Conservation (phyloP, 164 flowering plant species). For the Paratinospora sagittata region DNA sequence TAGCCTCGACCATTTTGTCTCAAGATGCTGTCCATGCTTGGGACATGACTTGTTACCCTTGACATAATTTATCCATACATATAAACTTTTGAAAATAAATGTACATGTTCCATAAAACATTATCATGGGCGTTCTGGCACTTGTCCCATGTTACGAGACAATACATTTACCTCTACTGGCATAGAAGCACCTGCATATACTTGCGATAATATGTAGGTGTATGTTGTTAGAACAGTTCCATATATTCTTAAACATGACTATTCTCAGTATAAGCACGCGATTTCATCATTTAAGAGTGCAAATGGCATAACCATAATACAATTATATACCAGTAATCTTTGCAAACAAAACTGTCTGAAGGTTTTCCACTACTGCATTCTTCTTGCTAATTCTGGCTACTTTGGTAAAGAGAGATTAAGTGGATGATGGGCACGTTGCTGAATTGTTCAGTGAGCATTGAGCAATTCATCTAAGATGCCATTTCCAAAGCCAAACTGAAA, state of each 20-base stretch:
- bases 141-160: background rate
- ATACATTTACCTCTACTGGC: background rate
- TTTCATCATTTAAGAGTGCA: background rate
- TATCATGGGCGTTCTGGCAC: background rate
- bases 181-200: background rate
- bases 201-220: background rate
- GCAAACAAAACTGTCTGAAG: background rate
- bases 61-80: background rate
- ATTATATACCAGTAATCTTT: background rate
- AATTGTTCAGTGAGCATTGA: background rate
- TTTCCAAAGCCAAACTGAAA: background rate
- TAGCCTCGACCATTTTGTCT: background rate
- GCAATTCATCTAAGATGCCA: background rate
- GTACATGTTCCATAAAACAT: background rate
- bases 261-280: background rate
- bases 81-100: background rate
- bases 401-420: background rate
- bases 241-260: background rate
- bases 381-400: background rate
- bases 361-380: background rate
- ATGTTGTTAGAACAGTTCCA: background rate
- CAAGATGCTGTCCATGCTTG: no score
- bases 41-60: background rate
- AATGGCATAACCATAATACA: background rate
- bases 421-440: background rate